phyloP scores from a whole-genome alignment of 2,329 filamentous ascomycete species.

The Stagonosporopsis tanaceti region DNA sequence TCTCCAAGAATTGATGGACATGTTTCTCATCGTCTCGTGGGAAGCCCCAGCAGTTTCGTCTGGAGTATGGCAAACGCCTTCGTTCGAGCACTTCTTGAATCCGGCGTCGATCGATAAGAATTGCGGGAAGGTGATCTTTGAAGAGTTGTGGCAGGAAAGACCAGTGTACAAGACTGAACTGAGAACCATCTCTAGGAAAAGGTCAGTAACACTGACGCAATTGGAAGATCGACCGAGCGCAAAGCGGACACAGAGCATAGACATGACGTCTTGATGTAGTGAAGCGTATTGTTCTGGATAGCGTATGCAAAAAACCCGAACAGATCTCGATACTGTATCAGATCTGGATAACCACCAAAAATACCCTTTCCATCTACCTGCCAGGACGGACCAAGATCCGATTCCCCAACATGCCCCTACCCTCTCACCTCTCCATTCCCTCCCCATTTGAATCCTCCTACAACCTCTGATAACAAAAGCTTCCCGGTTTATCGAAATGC shows the following conservation, averaged over 20 bases:
- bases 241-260: constrained; percentile 16
- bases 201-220: constrained; percentile 13
- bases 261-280: constrained; percentile 1
- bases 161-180: background rate
- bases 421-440: constrained; percentile 1
- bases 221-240: constrained; percentile 7
- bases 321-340: background rate
- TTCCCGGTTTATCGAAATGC: background rate
- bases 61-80: constrained; percentile 4
- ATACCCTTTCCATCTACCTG: too few relatives aligned
- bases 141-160: constrained; percentile 1
- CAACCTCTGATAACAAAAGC: constrained; percentile 1
- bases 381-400: too few relatives aligned
- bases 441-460: constrained; percentile 1
- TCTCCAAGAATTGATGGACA: constrained; percentile 1
- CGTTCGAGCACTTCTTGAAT: constrained; percentile 8
- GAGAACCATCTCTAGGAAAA: constrained; percentile 8
- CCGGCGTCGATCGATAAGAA: background rate
- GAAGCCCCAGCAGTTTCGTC: constrained; percentile 8
- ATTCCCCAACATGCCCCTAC: background rate
- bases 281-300: background rate
- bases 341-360: too few relatives aligned
- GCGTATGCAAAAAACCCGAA: too few relatives aligned
- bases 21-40: constrained; percentile 15
- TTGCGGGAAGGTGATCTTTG: constrained; percentile 3